Evolutionary conservation across 2,329 filamentous ascomycete genomes (phyloP), one percentile per base, ranked within the genome.

Genomic region (Aspergillus fumigatiaffinis): DNA sequence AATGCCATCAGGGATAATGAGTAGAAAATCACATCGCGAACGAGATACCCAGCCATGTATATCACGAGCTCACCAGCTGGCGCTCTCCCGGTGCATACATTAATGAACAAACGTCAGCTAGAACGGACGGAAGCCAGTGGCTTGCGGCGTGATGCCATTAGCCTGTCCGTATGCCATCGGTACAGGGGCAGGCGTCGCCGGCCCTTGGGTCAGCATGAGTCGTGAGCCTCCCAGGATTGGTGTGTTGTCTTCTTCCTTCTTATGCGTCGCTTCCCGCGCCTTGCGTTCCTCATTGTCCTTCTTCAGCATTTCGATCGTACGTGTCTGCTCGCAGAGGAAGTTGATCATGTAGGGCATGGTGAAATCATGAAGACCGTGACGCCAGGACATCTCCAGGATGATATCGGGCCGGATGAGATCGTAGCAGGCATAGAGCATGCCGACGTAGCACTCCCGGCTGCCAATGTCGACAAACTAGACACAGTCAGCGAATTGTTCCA

Each of bases 291-390:
- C 95, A 71, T 97, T 99, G 77, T 99, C 95, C 61, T 91, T 90
- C 83, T 95, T 96, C 60, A 99, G 84, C 58, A 82, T 75, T 58
- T 92, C 86, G 65, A 99, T 88, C 56, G 95, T 88, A 65, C 89
- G 87, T 42, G 91, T 92, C 78, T 97, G 92, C 76, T 96, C 92
- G 66, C 88, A 86, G 62, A 99, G 82, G 80, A 95, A 89, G 80
- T 97, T 99, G 84, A 99, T 97, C 91, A 99, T 95, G 82, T 96
- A 99, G 20, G 94, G 94, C 95, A 99, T 99, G 50, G 92, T 96
- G 79, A 96, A 99, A 80, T 99, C 94, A 68, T 88, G 87, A 42
- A 99, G 88, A 59, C 92, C 91, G 73, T 96, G 84, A 67, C 94
- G 93, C 94, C 94, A 99, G 58, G 94, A 97, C 57, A 99, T 85